Percentiles rank a stretch among this genome's conserved stretches.
phyloP scores from a whole-genome alignment of 2,329 filamentous ascomycete species.

The Cladosporium oxysporum region DNA sequence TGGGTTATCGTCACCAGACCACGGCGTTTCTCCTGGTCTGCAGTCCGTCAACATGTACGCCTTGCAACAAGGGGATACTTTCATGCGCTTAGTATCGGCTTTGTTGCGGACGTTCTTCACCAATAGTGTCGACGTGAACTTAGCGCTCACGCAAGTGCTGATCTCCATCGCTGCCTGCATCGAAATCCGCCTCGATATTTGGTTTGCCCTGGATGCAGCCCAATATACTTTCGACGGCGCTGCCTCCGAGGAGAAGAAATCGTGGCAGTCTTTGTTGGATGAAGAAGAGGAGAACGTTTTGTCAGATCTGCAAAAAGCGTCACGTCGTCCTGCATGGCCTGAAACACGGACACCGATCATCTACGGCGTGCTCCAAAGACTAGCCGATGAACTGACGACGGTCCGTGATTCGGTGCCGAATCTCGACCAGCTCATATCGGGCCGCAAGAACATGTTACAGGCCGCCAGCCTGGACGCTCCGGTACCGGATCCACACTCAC shows the following conservation, averaged over 20 bases:
- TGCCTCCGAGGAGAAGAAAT: conserved; percentile 39
- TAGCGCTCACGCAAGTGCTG: conserved; percentile 81
- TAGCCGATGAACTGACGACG: conserved; percentile 45
- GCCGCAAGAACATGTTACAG: conserved; percentile 52
- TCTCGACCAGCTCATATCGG: conserved; percentile 50
- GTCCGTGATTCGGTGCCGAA: conserved; percentile 48
- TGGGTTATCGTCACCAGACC: conserved; percentile 12
- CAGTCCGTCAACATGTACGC: conserved; percentile 10
- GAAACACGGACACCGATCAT: conserved; percentile 41
- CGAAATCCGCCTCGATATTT: conserved; percentile 83
- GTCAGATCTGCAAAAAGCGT: conserved; percentile 34
- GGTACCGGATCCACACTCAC: conserved; percentile 27
- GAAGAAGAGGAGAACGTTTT: conserved; percentile 37
- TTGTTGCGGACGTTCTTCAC: conserved; percentile 79
- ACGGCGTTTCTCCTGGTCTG: conserved; percentile 4
- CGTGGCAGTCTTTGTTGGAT: conserved; percentile 37
- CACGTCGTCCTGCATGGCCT: conserved; percentile 40
- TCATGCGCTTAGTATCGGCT: conserved; percentile 53
- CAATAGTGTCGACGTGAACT: conserved; percentile 88
- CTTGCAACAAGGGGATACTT: conserved; percentile 55
- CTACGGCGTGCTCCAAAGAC: conserved; percentile 43
- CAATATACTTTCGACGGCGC: conserved; percentile 26
- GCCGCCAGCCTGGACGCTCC: conserved; percentile 46
- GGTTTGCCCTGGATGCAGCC: conserved; percentile 64
- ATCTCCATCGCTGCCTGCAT: conserved; percentile 82